These are phyloP conservation scores for Cardiospermum halicacabum DNA, from an alignment of 345 rosid genomes.

Conservation along the genomic window DNA sequence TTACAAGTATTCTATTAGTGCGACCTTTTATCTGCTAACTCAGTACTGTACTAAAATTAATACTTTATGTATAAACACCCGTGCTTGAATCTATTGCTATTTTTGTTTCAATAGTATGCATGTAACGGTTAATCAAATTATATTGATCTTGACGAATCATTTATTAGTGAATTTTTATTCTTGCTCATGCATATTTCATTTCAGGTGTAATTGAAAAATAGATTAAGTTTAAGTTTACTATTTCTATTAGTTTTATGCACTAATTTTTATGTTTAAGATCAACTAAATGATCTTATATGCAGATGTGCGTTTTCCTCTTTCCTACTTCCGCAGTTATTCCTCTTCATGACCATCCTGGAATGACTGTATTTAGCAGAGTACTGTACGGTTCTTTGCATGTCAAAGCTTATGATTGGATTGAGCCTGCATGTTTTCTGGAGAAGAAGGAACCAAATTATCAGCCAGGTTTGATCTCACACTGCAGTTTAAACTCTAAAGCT, in stretches of 20 bases:
- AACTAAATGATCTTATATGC: slow-evolving; percentile 24
- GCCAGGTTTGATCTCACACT: slow-evolving; percentile 31
- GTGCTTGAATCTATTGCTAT: not conserved
- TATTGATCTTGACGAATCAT: not conserved
- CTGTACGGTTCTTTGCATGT: slow-evolving; percentile 93
- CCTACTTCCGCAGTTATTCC: slow-evolving; percentile 95
- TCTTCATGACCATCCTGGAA: slow-evolving; percentile 92
- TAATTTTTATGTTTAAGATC: not conserved
- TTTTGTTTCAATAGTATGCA: not conserved
- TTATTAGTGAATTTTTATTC: not conserved
- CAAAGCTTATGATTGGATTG: slow-evolving; percentile 94
- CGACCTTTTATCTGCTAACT: not conserved
- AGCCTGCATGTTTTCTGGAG: slow-evolving; percentile 58
- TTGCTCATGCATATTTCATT: not conserved
- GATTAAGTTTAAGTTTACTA: not conserved
- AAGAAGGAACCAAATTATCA: slow-evolving; percentile 36
- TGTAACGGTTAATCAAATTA: not conserved
- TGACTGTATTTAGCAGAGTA: slow-evolving; percentile 90
- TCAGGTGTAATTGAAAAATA: not conserved
- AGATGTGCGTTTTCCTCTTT: slow-evolving; percentile 96
- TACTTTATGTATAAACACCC: not conserved
- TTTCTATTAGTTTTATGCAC: slow-evolving; percentile 5
- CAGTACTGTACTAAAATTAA: not conserved
- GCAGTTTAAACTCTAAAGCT: slow-evolving; percentile 4
- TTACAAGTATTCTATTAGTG: not conserved